Evolutionary conservation across 2,329 filamentous ascomycete genomes (phyloP).

Genomic region (Cordyceps fumosorosea): DNA sequence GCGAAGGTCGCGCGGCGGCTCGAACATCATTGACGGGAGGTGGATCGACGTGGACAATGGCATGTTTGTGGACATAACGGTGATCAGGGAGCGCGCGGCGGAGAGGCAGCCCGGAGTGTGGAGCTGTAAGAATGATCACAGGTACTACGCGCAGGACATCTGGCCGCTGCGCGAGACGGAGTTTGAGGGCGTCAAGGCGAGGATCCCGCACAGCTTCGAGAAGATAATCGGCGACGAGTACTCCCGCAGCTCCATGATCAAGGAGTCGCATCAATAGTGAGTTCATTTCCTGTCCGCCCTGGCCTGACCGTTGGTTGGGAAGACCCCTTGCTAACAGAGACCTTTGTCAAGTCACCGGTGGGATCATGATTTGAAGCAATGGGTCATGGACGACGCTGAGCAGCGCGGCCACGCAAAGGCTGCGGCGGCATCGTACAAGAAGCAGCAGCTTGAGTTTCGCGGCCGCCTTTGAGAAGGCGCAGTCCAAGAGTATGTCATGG

Average conservation of each 20-base stretch:
- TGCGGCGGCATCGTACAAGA: constrained; percentile 7
- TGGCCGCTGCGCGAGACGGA: constrained; percentile 68
- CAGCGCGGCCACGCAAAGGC: constrained; percentile 20
- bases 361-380: constrained; percentile 51
- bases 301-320: too few relatives aligned
- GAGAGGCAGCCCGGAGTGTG: constrained; percentile 55
- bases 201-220: constrained; percentile 64
- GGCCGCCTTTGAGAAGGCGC: not conserved
- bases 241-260: constrained; percentile 50
- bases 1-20: constrained; percentile 56
- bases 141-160: constrained; percentile 62
- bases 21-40: constrained; percentile 76
- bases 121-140: constrained; percentile 76
- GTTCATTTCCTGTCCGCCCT: too few relatives aligned
- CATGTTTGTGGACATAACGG: constrained; percentile 79
- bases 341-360: constrained; percentile 50
- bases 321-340: not conserved
- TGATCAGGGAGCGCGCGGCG: constrained; percentile 59
- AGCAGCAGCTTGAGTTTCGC: constrained; percentile 6
- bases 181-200: constrained; percentile 67
- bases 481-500: not conserved
- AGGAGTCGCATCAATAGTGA: constrained; percentile 56
- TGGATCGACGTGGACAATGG: constrained; percentile 75
- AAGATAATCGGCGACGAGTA: constrained; percentile 62
- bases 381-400: constrained; percentile 41